Evolutionary conservation across 768 basidiomycete species (phyloP).

Genomic region (Leucocoprinus sp.): DNA sequence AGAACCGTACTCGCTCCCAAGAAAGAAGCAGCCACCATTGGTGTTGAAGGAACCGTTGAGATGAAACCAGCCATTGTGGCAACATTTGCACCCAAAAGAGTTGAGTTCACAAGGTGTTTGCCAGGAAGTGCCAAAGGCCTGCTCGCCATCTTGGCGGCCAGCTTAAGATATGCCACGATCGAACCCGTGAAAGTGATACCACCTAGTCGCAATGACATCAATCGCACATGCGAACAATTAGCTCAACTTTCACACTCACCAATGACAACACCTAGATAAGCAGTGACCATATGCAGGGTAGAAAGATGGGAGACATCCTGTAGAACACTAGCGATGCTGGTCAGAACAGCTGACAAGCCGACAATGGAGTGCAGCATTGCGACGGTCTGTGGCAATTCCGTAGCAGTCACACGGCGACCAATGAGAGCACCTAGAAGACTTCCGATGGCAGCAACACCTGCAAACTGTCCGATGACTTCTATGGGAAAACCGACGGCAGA

Average conservation of each 20-base stretch:
- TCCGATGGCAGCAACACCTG: constrained; percentile 67
- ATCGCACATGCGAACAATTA: background rate
- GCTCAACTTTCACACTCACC: constrained; percentile 33
- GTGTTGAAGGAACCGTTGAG: constrained; percentile 57
- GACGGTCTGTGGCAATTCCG: constrained; percentile 77
- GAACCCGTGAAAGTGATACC: constrained; percentile 89
- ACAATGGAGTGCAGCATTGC: constrained; percentile 83
- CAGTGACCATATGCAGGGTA: constrained; percentile 71
- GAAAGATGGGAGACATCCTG: constrained; percentile 61
- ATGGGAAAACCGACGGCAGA: constrained; percentile 77
- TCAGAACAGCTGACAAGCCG: constrained; percentile 83
- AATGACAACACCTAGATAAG: constrained; percentile 81
- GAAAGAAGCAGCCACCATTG: constrained; percentile 70
- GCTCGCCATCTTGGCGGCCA: constrained; percentile 76
- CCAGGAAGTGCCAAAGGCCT: constrained; percentile 66
- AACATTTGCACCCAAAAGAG: constrained; percentile 65
- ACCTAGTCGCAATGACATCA: constrained; percentile 26
- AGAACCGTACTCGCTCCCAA: constrained; percentile 64
- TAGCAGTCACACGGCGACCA: constrained; percentile 78
- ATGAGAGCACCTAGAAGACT: constrained; percentile 62
- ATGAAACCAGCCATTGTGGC: constrained; percentile 75
- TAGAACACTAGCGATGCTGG: constrained; percentile 76
- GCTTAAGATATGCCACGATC: constrained; percentile 82
- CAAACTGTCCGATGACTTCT: constrained; percentile 71
- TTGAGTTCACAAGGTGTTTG: constrained; percentile 66